A percentile compares a stretch with the other conserved stretches of the same genome.
These are phyloP conservation scores for Cystobasidium slooffiae DNA, from an alignment of 1,284 basidiomycete genomes.

Conservation along the genomic window DNA sequence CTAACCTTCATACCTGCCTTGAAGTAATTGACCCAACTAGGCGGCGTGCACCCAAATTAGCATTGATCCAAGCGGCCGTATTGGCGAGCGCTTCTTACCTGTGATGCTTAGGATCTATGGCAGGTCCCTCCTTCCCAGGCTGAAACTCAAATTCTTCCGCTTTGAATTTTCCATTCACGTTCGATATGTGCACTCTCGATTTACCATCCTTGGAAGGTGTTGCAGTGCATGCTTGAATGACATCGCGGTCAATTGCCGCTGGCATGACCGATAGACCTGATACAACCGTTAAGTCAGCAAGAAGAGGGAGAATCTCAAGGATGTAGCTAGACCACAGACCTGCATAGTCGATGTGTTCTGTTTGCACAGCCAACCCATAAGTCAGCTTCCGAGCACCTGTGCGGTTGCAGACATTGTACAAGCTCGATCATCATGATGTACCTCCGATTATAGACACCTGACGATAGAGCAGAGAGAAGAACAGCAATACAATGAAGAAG, in stretches of 20 bases:
- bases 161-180: conserved; percentile 67
- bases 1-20: conserved; percentile 33
- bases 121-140: conserved; percentile 5
- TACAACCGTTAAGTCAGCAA: neutral
- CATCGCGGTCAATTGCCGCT: conserved; percentile 80
- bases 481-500: neutral
- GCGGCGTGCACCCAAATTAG: neutral
- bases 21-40: conserved; percentile 44
- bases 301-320: neutral
- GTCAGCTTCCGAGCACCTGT: conserved; percentile 38
- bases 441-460: conserved; percentile 50
- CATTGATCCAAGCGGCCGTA: neutral
- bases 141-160: conserved; percentile 53
- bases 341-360: conserved; percentile 85
- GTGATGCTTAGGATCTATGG: conserved; percentile 31
- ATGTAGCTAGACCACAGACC: conserved; percentile 22
- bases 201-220: conserved; percentile 18
- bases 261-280: conserved; percentile 76
- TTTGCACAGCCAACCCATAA: conserved; percentile 57
- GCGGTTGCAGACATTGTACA: neutral
- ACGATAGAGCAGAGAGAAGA: no score
- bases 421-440: conserved; percentile 6
- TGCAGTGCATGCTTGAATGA: conserved; percentile 67
- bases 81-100: conserved; percentile 8
- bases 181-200: conserved; percentile 56